Evolutionary conservation across 495 filamentous ascomycete species (phyloP), one percentile per base, ranked within the genome.

Genomic region (Penicillium pancosmium): DNA sequence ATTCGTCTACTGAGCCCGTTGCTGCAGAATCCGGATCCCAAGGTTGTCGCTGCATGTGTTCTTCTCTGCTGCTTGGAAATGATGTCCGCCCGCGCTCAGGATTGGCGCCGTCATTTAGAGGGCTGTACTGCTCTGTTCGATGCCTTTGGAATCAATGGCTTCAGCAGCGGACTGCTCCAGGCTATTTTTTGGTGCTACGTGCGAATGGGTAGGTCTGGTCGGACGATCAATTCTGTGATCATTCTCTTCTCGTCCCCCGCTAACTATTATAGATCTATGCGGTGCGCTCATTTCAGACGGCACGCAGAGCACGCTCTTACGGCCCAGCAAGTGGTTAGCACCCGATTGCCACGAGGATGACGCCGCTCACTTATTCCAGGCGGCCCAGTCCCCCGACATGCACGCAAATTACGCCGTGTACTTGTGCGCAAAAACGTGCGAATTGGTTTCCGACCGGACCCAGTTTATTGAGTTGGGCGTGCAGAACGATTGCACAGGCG

Each of bases 141-240:
- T 48, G 66, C 73, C 0, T 78, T 69, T 66, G 66, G 62, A 36
- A 76, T 80, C 18, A 63, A 77, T 55, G 77, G 77, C 0, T 78
- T 80, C 52, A 72, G 73, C 41, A 60, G 64, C 6, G 76, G 75
- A 3, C 53, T 78, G 25, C 36, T 72, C 50, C 77, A 76, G 49
- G 79, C 77, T 13, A 63, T 80, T 0, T 82, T 82, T 43, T 82
- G 79, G 79, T 82, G 78, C 50, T 80, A 77, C 60, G 77, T 75
- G 21, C 62, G 78, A 27, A 82, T 82, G 75, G 77, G 71, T 75
- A 23, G 60, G 67, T 43, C 16, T 56, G 34, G 12, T 48, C 21
- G 12, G 46, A 31, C 16, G 5, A 18, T 16, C 16, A 44, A 48
- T 16, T 27, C 15, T 35, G 18, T n/a, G 23, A 15, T n/a, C n/a